Evolutionary conservation across 148 eudicot species (phyloP).

Genomic region (Amaranthus hypochondriacus): DNA sequence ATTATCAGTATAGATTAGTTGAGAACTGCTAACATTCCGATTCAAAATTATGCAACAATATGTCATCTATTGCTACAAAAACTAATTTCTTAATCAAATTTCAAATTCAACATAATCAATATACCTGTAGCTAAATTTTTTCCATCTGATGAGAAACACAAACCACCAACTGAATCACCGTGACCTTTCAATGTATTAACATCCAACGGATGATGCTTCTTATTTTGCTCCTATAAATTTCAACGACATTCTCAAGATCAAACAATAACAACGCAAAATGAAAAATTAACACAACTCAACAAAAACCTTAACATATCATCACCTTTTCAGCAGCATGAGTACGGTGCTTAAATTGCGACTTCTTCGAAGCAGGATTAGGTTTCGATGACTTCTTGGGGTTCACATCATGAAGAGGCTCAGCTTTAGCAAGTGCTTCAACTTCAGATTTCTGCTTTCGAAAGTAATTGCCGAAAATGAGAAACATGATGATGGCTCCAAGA

Average conservation of each 20-base stretch:
- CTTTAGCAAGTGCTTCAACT: conserved; percentile 61
- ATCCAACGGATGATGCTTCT: conserved; percentile 91
- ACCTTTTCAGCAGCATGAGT: conserved; percentile 71
- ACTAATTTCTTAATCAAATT: not conserved
- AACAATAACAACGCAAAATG: not conserved
- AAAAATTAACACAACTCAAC: conserved; percentile 3
- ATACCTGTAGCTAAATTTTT: conserved; percentile 86
- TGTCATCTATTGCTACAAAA: not conserved
- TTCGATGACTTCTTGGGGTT: conserved; percentile 34
- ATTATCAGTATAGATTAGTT: not conserved
- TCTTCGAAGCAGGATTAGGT: conserved; percentile 40
- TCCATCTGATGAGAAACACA: conserved; percentile 73
- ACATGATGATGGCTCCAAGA: conserved; percentile 53
- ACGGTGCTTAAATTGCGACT: conserved; percentile 58
- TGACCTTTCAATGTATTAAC: conserved; percentile 97
- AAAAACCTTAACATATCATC: conserved; percentile 7
- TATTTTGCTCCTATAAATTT: conserved; percentile 64
- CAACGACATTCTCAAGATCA: conserved; percentile 11
- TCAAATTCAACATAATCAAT: not conserved
- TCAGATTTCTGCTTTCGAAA: conserved; percentile 65
- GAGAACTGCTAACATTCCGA: not conserved
- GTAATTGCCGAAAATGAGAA: conserved; percentile 60
- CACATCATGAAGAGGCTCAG: conserved; percentile 29
- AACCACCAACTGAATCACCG: conserved; percentile 69
- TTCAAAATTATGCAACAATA: not conserved